A percentile compares a stretch with the other conserved stretches of the same genome.
Conservation (phyloP, 345 rosid species). For the Brassica nigra region DNA sequence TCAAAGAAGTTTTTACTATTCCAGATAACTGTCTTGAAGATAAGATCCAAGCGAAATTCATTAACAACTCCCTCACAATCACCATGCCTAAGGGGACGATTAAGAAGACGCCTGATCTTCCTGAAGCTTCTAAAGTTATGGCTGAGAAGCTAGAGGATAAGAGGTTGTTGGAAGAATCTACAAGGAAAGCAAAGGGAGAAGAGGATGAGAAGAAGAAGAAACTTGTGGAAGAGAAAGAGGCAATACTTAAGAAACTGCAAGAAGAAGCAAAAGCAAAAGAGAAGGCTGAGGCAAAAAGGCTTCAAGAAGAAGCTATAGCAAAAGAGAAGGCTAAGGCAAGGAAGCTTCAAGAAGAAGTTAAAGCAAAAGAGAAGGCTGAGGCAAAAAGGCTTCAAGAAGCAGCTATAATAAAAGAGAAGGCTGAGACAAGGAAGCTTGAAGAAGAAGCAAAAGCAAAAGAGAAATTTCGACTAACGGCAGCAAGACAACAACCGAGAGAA, state of each 20-base stretch:
- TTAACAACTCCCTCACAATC: constrained; percentile 47
- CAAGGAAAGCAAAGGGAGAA: constrained; percentile 15
- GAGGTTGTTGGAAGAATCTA: constrained; percentile 26
- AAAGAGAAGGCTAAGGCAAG: not conserved
- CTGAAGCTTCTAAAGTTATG: not conserved
- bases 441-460: not conserved
- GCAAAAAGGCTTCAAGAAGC: no score
- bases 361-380: no score
- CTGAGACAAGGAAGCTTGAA: no score
- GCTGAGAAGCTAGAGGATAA: constrained; percentile 25
- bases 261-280: constrained; percentile 16
- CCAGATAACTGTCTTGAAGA: constrained; percentile 55
- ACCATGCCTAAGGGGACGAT: constrained; percentile 52
- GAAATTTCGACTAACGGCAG: constrained; percentile 27
- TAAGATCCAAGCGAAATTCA: constrained; percentile 50
- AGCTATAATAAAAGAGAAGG: no score
- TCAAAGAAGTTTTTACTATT: constrained; percentile 48
- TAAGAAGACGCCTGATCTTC: not conserved
- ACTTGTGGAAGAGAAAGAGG: constrained; percentile 38
- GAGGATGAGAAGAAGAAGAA: constrained; percentile 34
- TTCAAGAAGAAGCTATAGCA: no score
- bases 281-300: no score
- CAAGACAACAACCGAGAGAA: constrained; percentile 34
- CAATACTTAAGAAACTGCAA: constrained; percentile 19
- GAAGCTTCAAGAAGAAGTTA: no score